Conservation (phyloP, 345 rosid species). For the Dimocarpus longan region DNA sequence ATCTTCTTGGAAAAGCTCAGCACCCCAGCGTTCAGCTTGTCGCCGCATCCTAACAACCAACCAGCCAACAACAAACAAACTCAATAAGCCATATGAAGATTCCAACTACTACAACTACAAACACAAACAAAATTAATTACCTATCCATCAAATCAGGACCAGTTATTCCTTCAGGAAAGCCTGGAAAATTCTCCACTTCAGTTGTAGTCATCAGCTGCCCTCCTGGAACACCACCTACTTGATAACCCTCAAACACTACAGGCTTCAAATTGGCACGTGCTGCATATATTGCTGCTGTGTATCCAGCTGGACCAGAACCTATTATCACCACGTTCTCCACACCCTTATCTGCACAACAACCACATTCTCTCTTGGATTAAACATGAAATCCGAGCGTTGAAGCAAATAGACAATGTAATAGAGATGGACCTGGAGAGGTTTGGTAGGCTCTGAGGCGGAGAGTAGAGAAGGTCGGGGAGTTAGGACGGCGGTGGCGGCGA, state of each 20-base stretch:
- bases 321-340: slow-evolving; percentile 88
- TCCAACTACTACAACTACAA: neutral
- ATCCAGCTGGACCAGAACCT: slow-evolving; percentile 99
- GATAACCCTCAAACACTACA: slow-evolving; percentile 94
- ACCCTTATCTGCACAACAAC: slow-evolving; percentile 60
- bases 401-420: neutral
- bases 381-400: too few species aligned
- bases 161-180: slow-evolving; percentile 96
- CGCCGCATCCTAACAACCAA: slow-evolving; percentile 67
- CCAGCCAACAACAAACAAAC: slow-evolving; percentile 8
- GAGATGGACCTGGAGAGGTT: slow-evolving; percentile 44
- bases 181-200: slow-evolving; percentile 97
- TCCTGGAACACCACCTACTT: slow-evolving; percentile 96
- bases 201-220: slow-evolving; percentile 99
- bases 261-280: slow-evolving; percentile 99
- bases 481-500: slow-evolving; percentile 31
- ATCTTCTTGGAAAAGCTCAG: slow-evolving; percentile 89
- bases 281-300: slow-evolving; percentile 95
- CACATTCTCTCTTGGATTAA: too few species aligned
- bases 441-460: slow-evolving; percentile 64
- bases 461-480: slow-evolving; percentile 39
- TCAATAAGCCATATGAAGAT: slow-evolving; percentile 8
- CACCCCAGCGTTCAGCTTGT: slow-evolving; percentile 99
- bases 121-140: slow-evolving; percentile 31
- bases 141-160: slow-evolving; percentile 99